phyloP scores from a whole-genome alignment of 805 yeast species.

The Metschnikowia cerradonensis region DNA sequence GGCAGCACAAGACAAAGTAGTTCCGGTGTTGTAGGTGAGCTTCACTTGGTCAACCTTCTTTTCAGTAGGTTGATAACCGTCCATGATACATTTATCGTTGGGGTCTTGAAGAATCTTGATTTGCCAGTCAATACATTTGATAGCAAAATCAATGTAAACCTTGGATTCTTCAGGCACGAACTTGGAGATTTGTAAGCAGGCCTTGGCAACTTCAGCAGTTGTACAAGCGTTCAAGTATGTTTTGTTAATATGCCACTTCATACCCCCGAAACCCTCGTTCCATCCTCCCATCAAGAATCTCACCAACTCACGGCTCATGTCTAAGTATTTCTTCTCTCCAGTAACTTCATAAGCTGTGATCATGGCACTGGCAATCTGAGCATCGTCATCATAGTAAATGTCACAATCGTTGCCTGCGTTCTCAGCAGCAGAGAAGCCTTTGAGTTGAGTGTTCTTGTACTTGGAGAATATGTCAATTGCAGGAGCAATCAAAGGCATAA shows the following conservation, averaged over 20 bases:
- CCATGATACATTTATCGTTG: slow-evolving; percentile 52
- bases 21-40: slow-evolving; percentile 67
- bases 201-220: slow-evolving; percentile 63
- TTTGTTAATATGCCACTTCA: slow-evolving; percentile 62
- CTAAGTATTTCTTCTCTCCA: slow-evolving; percentile 48
- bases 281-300: slow-evolving; percentile 64
- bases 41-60: slow-evolving; percentile 46
- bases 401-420: slow-evolving; percentile 56
- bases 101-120: slow-evolving; percentile 49
- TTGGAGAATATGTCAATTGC: slow-evolving; percentile 47
- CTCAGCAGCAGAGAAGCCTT: slow-evolving; percentile 65
- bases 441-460: slow-evolving; percentile 47
- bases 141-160: slow-evolving; percentile 55
- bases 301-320: slow-evolving; percentile 54
- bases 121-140: slow-evolving; percentile 56
- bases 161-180: slow-evolving; percentile 47
- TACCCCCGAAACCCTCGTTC: slow-evolving; percentile 56
- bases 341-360: slow-evolving; percentile 68
- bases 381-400: slow-evolving; percentile 71
- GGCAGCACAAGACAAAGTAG: slow-evolving; percentile 56
- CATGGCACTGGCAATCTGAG: slow-evolving; percentile 65
- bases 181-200: slow-evolving; percentile 53
- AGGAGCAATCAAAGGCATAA: slow-evolving; percentile 50
- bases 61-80: slow-evolving; percentile 52
- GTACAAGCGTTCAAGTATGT: slow-evolving; percentile 62